Base-by-base conservation (phyloP, 2,329 filamentous ascomycete species). In the Aspergillus clavatus region DNA sequence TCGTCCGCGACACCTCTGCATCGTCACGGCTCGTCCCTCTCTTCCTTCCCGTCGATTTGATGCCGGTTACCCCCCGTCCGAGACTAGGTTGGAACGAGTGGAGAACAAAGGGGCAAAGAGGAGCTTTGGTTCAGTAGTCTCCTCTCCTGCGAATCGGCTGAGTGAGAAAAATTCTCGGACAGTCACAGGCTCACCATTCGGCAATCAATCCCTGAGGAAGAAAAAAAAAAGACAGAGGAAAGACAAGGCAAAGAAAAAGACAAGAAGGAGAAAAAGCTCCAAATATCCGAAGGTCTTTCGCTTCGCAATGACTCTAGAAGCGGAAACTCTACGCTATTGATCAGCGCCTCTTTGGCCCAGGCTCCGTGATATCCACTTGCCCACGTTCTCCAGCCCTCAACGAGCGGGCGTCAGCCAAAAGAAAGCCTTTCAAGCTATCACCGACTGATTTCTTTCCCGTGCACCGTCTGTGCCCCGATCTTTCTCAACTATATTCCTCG, bases 281-380 rank as follows among this genome's bases (percentile, higher is more conserved):
- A 29, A 27, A 42, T 26, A 45, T 41, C 41, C 44, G 49, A 44
- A 44, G 35, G 48, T 48, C 43, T 36, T 45, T 47, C 38, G 40
- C 47, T 45, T 54, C 60, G 59, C 60, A 43, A 64, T 64, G 60
- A 60, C 46, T 55, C 54, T 50, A 46, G 45, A 50, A 52, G 46
- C 56, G 47, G 53, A 52, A 48, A 55, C 50, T 52, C 52, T 56
- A 56, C 43, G 51, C 48, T 54, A 53, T 60, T 65, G 60, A 64
- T 62, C 54, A 58, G 53, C 57, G 52, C 55, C 56, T 56, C 46
- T 48, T 51, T 53, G 48, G 54, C 54, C 53, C 49, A 48, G 52
- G 48, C 48, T 50, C 45, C 51, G 50, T 53, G 47, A 56, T 18
- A 41, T 51, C 40, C 38, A 48, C 47, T 38, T 50, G 57, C 48